Evolutionary conservation across 1,284 basidiomycete genomes (phyloP).

Genomic region (Irpex sp.): DNA sequence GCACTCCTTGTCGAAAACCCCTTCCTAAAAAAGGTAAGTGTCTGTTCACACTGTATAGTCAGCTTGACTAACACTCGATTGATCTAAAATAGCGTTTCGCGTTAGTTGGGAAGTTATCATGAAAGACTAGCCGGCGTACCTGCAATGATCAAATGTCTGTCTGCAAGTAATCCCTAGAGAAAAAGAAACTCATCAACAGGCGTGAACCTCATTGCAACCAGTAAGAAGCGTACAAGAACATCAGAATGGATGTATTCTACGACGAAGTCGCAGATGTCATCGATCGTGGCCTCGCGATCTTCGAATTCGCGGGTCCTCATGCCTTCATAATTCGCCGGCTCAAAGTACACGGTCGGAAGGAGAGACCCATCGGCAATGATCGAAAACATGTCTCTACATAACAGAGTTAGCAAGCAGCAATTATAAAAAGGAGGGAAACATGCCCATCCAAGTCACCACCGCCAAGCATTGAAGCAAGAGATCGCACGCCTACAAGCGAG

Average conservation of each 20-base stretch:
- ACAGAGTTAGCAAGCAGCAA: neutral
- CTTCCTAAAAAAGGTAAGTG: constrained; percentile 38
- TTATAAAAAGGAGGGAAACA: constrained; percentile 19
- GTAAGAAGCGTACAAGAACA: constrained; percentile 47
- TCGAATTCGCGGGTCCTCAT: constrained; percentile 25
- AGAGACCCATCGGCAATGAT: constrained; percentile 39
- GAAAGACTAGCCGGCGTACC: constrained; percentile 36
- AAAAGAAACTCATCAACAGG: neutral
- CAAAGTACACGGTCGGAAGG: constrained; percentile 44
- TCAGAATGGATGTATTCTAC: constrained; percentile 83
- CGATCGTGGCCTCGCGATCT: constrained; percentile 52
- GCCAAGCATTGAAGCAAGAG: constrained; percentile 63
- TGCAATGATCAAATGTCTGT: constrained; percentile 70
- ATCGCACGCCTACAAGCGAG: constrained; percentile 44
- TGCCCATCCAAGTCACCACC: constrained; percentile 79
- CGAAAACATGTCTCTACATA: constrained; percentile 32
- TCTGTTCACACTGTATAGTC: neutral
- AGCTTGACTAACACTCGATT: constrained; percentile 48
- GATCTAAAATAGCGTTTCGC: constrained; percentile 40
- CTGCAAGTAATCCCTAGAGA: constrained; percentile 59
- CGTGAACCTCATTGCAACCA: neutral
- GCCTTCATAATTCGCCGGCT: constrained; percentile 52
- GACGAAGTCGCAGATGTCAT: constrained; percentile 79
- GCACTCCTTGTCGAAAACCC: constrained; percentile 65
- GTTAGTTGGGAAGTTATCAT: neutral